phyloP scores from a whole-genome alignment of 2,329 filamentous ascomycete genomes.

The Arthrocladium fulminans region DNA sequence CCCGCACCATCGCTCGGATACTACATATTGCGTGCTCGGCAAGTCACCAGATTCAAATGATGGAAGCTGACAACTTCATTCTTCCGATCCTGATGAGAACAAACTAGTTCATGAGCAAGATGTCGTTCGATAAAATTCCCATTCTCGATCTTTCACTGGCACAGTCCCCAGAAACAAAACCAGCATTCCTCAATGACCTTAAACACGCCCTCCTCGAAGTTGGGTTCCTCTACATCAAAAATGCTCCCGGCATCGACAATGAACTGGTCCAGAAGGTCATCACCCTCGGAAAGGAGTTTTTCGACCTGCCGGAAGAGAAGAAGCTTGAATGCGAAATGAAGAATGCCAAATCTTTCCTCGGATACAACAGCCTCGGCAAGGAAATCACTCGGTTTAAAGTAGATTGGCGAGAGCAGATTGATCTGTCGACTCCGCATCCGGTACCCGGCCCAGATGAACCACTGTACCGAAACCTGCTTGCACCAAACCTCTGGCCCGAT shows the following conservation, averaged over 20 bases:
- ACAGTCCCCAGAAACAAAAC: slow-evolving; percentile 55
- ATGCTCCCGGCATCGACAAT: slow-evolving; percentile 59
- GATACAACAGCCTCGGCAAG: slow-evolving; percentile 41
- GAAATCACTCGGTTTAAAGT: slow-evolving; percentile 62
- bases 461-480: slow-evolving; percentile 64
- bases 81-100: too few relatives aligned
- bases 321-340: slow-evolving; percentile 70
- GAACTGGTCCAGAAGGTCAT: slow-evolving; percentile 58
- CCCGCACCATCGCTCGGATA: neutral
- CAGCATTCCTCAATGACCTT: slow-evolving; percentile 60
- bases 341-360: slow-evolving; percentile 60
- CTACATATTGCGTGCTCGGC: too few relatives aligned
- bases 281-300: slow-evolving; percentile 61
- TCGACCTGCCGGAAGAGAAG: slow-evolving; percentile 64
- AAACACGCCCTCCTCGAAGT: slow-evolving; percentile 72
- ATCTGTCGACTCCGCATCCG: slow-evolving; percentile 71
- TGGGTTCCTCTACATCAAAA: slow-evolving; percentile 79
- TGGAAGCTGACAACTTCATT: too few relatives aligned
- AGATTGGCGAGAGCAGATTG: slow-evolving; percentile 80
- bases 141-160: slow-evolving; percentile 67
- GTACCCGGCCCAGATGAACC: slow-evolving; percentile 55
- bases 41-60: too few relatives aligned
- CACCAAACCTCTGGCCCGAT: slow-evolving; percentile 72
- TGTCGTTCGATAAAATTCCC: slow-evolving; percentile 68
- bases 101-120: slow-evolving; percentile 23